phyloP scores from a whole-genome alignment of 2,329 filamentous ascomycete species.

The Pseudogymnoascus sp. region DNA sequence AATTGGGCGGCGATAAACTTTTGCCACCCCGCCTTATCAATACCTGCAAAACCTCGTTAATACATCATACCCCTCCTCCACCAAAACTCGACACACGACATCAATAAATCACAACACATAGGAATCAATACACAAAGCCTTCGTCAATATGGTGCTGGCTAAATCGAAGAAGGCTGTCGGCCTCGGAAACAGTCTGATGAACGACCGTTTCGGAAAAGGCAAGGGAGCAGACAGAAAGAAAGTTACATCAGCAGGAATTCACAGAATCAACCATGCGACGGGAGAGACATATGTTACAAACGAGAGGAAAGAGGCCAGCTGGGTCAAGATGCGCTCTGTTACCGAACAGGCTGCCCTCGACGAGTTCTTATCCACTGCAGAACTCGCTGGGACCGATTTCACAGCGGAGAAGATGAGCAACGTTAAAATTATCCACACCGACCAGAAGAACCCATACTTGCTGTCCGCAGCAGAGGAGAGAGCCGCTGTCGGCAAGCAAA shows the following conservation, averaged over 20 bases:
- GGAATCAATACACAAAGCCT: background rate
- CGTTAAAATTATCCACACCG: conserved; percentile 95
- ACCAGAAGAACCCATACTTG: conserved; percentile 92
- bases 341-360: conserved; percentile 95
- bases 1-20: conserved; percentile 7
- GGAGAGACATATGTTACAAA: conserved; percentile 92
- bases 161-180: conserved; percentile 95
- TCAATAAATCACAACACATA: conserved; percentile 8
- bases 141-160: conserved; percentile 56
- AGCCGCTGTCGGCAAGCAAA: conserved; percentile 70
- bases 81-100: conserved; percentile 3
- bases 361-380: conserved; percentile 91
- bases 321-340: conserved; percentile 99
- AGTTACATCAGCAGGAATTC: conserved; percentile 43
- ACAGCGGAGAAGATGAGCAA: conserved; percentile 99
- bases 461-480: conserved; percentile 79
- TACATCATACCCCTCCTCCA: conserved; percentile 6
- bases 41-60: conserved; percentile 8
- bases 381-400: conserved; percentile 96
- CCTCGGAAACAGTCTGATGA: conserved; percentile 96
- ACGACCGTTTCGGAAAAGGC: conserved; percentile 92
- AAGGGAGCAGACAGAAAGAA: conserved; percentile 79
- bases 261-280: conserved; percentile 66
- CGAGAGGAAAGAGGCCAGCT: conserved; percentile 80
- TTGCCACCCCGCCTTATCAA: conserved; percentile 7